Evolutionary conservation across 768 basidiomycete species (phyloP), one percentile per base, ranked within the genome.

Genomic region (Russula brevipes): DNA sequence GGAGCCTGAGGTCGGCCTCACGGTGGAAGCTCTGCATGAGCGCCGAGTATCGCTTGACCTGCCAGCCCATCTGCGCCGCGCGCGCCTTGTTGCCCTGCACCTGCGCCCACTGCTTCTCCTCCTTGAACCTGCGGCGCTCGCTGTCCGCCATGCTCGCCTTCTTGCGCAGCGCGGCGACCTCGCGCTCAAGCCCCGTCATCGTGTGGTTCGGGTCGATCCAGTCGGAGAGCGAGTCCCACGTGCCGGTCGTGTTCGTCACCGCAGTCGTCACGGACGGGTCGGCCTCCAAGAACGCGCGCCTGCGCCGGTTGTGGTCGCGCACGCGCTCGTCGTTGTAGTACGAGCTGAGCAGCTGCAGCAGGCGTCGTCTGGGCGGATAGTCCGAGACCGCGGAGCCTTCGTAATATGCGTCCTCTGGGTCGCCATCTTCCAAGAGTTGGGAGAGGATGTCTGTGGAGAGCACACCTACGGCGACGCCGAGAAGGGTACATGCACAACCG

Each of bases 31-130:
- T 88, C 73, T 90, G 85, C 81, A 87, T 89, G 59, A 93, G 76
- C 35, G 86, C 83, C 39, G 87, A 84, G 73, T 89, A 92, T 19
- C 86, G 82, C 76, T 88, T 87, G 63, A 91, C 87, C 73, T 91
- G 88, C 86, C 88, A 91, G 69, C 85, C 85, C 79, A 92, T 84
- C 76, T 94, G 86, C 33, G 80, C 77, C 36, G 90, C 90, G 51
- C 89, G 82, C 9, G 88, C 85, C 49, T 76, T 64, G 70, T 94
- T 91, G 0, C 89, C 89, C 71, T 88, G 85, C 19, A 88, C 87
- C 44, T 86, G 71, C 0, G 91, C 91, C 91, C 91, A 94, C 72
- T 91, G 90, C 67, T 84, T 81, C 74, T 94, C 91, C 74, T 94
- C 91, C 76, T 85, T 89, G 76, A 85, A 89, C 59, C 89, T 80